Base-by-base conservation (phyloP, 192 early-diverging fungal genomes). In the Bifiguratus adelaidae region DNA sequence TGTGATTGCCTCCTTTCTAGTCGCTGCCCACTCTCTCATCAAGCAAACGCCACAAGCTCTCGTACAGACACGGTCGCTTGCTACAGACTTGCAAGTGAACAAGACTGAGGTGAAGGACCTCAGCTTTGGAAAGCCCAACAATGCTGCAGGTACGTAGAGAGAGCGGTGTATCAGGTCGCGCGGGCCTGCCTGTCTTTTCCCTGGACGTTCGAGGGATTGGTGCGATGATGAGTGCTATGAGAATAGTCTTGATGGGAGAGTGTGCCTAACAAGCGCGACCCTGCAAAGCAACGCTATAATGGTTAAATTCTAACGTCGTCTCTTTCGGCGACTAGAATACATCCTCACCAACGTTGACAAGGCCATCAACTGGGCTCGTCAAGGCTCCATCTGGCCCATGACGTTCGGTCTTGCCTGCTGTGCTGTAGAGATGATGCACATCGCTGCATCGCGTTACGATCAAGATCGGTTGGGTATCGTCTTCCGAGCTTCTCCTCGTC, bases 401-500 rank as follows among this genome's bases (percentile, higher is more conserved):
- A 72, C 71, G 18, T 90, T 89, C 63, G 89, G 86, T 60, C 74
- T 92, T 30, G 91, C 91, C 0, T 97, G 93, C 65, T 97, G 93
- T 63, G 93, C 93, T 54, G 90, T 62, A 19, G 93, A 97, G 74
- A 97, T 97, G 93, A 86, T 89, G 91, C 93, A 94, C 72, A 94
- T 91, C 82, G 88, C 91, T 27, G 86, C 88, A 30, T 82, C 90
- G 26, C 84, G 93, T 51, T 97, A 97, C 54, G 93, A 97, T 72
- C 91, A 93, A 74, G 93, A 97, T 82, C 84, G 93, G 55, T 67
- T 97, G 32, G 93, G 93, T 63, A 91, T 97, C 68, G 88, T 97
- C 19, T 97, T 94, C 68, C 83, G 94, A 63, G 94, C 94, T 25
- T 89, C 90, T 15, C 94, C 94, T 21, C 83, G 94, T 64, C 94